Evolutionary conservation across 1,139 yeast genomes (phyloP).

Genomic region (Blastobotrys malaysiensis): DNA sequence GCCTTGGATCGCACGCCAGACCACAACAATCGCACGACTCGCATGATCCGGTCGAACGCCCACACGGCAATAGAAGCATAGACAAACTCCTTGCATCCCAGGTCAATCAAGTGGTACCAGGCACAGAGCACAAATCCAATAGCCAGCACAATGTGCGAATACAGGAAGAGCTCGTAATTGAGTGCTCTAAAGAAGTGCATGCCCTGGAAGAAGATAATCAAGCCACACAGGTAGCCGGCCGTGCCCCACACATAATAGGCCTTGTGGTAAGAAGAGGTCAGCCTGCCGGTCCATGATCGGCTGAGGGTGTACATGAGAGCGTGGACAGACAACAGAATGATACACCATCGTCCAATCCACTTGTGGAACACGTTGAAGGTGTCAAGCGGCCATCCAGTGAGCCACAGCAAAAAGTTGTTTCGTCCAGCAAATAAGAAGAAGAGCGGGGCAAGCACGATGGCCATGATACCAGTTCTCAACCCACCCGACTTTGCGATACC

Average conservation of each 20-base stretch:
- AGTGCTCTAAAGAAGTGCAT: conserved; percentile 31
- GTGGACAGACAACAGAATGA: conserved; percentile 39
- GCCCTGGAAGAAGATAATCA: conserved; percentile 27
- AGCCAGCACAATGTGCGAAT: conserved; percentile 34
- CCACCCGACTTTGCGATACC: neutral
- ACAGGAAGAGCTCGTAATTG: conserved; percentile 42
- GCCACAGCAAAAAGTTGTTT: conserved; percentile 49
- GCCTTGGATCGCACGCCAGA: conserved; percentile 25
- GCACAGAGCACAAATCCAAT: conserved; percentile 40
- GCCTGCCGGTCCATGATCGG: no score
- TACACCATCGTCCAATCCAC: conserved; percentile 50
- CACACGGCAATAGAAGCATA: conserved; percentile 36
- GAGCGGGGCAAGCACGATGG: conserved; percentile 40
- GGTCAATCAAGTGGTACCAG: conserved; percentile 19
- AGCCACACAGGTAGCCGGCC: conserved; percentile 29
- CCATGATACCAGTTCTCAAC: conserved; percentile 4
- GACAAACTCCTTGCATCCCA: conserved; percentile 37
- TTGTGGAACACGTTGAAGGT: conserved; percentile 55
- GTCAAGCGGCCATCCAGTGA: conserved; percentile 58
- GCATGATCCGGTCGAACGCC: conserved; percentile 37
- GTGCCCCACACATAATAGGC: conserved; percentile 35
- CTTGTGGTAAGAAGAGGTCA: neutral
- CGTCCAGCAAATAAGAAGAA: conserved; percentile 56
- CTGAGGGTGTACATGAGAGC: conserved; percentile 8
- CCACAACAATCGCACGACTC: conserved; percentile 32